Base-by-base conservation (phyloP, 2,329 filamentous ascomycete genomes). In the Microcera coccophila region DNA sequence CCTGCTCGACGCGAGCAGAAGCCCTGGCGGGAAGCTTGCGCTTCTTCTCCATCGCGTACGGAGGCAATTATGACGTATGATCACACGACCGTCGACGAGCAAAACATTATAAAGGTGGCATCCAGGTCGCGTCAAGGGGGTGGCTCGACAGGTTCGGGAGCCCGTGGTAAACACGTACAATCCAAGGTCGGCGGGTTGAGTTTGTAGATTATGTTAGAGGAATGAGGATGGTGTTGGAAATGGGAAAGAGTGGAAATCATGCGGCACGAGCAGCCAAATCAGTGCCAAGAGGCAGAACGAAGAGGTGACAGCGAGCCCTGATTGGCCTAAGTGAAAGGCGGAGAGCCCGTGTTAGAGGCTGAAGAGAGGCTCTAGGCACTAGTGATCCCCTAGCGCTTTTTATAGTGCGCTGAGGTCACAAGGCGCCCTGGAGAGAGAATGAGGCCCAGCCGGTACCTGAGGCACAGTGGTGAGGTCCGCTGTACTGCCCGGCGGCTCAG, bases 11-110 rank as follows among this genome's bases (percentile, higher is more conserved):
- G 52, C 81, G 74, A 52, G 81, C 78, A 34, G 79, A 75, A 41
- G 78, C 77, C 60, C 81, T 75, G 32, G 81, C 73, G 17, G 81
- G 80, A 47, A 83, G 66, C 67, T 82, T 84, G 60, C 81, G 74
- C 69, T 84, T 84, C 62, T 70, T 76, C 68, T 84, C 81, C 79
- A 84, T 84, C 49, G 45, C 42, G 40, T 26, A 26, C 22, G 22
- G 22, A 12, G 12, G 22, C 7, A 26, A 7, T 38, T 46, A 40
- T 46, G 40, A 39, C 32, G 39, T 36, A 37, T 44, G 43, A 47
- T 58, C 52, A 60, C 53, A 50, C 45, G 42, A 47, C 37, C 20
- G 42, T 44, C 45, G 41, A 45, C 28, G 42, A 48, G 44, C 48
- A 48, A 50, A 51, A 43, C 62, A 65, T 65, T 49, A 59, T 65